A percentile compares a stretch with the other conserved stretches of the same genome.
These are phyloP conservation scores for Onygena corvina DNA, from an alignment of 2,329 filamentous ascomycete genomes.

Conservation along the genomic window DNA sequence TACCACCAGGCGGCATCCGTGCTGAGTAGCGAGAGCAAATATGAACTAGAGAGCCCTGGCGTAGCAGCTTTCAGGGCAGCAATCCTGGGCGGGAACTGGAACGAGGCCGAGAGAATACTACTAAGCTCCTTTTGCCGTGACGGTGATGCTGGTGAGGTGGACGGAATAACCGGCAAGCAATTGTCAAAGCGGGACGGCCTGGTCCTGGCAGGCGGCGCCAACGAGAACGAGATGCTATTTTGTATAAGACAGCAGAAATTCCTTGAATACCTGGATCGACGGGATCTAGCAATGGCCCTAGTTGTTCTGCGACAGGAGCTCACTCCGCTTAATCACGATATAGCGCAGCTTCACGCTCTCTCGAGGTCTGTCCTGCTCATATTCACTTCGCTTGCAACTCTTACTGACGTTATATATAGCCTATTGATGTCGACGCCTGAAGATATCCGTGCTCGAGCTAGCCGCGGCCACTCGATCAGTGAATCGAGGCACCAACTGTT, in stretches of 20 bases:
- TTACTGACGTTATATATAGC: slow-evolving; percentile 33
- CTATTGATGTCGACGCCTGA: slow-evolving; percentile 80
- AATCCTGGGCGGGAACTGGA: slow-evolving; percentile 70
- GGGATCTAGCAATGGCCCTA: slow-evolving; percentile 62
- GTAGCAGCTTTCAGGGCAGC: slow-evolving; percentile 77
- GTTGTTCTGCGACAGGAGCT: slow-evolving; percentile 77
- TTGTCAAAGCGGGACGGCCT: slow-evolving; percentile 44
- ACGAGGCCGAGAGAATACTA: slow-evolving; percentile 69
- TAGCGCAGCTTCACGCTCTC: slow-evolving; percentile 63
- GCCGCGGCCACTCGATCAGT: slow-evolving; percentile 73
- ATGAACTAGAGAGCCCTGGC: slow-evolving; percentile 69
- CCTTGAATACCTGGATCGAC: slow-evolving; percentile 70
- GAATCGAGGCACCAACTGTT: slow-evolving; percentile 63
- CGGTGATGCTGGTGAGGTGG: slow-evolving; percentile 26
- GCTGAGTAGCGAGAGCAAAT: slow-evolving; percentile 72
- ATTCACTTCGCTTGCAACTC: neutral
- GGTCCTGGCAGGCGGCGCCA: slow-evolving; percentile 61
- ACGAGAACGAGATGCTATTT: slow-evolving; percentile 72
- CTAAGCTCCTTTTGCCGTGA: slow-evolving; percentile 40
- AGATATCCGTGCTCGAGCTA: slow-evolving; percentile 62
- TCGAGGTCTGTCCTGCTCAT: slow-evolving; percentile 46
- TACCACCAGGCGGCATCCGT: slow-evolving; percentile 65
- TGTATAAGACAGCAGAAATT: slow-evolving; percentile 89
- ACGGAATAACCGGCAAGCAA: neutral
- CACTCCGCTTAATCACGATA: slow-evolving; percentile 72